Percentiles rank a stretch among this genome's conserved stretches.
Conservation (phyloP, 371 early-diverging fungal species). For the Rhizopus delemar region DNA sequence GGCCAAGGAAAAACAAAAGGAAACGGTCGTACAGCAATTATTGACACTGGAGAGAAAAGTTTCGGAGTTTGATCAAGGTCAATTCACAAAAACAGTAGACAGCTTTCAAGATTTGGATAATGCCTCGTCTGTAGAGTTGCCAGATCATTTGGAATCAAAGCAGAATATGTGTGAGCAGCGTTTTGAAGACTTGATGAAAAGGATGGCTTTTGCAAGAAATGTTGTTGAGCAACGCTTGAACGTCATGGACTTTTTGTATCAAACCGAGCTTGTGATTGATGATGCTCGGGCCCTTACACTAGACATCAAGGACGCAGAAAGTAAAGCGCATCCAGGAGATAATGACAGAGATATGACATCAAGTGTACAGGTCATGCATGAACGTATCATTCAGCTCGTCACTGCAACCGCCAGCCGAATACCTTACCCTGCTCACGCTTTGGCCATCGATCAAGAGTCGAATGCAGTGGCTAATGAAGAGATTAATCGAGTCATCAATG, state of each 20-base stretch:
- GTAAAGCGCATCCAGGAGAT: constrained; percentile 26
- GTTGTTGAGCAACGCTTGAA: constrained; percentile 51
- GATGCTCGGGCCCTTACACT: constrained; percentile 15
- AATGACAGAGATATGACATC: constrained; percentile 42
- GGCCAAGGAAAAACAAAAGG: constrained; percentile 31
- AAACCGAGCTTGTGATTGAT: constrained; percentile 23
- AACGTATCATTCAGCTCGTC: constrained; percentile 39
- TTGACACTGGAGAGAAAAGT: constrained; percentile 36
- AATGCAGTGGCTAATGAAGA: constrained; percentile 35
- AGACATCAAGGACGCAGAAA: constrained; percentile 27
- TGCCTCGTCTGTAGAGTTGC: constrained; percentile 32
- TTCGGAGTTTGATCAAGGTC: constrained; percentile 44
- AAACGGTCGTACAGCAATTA: constrained; percentile 31
- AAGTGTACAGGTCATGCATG: constrained; percentile 41
- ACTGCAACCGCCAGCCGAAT: constrained; percentile 38
- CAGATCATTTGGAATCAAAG: constrained; percentile 38
- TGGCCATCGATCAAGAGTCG: constrained; percentile 28
- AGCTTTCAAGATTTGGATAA: constrained; percentile 51
- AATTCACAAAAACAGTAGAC: constrained; percentile 41
- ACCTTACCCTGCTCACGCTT: constrained; percentile 31
- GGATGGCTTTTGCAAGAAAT: constrained; percentile 40
- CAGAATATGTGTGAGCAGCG: constrained; percentile 42
- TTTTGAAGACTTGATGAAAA: constrained; percentile 38
- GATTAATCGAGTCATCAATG: constrained; percentile 29
- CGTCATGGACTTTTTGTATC: constrained; percentile 48